Evolutionary conservation across 2,329 filamentous ascomycete genomes (phyloP), one percentile per base, ranked within the genome.

Genomic region (Botrytis deweyae): DNA sequence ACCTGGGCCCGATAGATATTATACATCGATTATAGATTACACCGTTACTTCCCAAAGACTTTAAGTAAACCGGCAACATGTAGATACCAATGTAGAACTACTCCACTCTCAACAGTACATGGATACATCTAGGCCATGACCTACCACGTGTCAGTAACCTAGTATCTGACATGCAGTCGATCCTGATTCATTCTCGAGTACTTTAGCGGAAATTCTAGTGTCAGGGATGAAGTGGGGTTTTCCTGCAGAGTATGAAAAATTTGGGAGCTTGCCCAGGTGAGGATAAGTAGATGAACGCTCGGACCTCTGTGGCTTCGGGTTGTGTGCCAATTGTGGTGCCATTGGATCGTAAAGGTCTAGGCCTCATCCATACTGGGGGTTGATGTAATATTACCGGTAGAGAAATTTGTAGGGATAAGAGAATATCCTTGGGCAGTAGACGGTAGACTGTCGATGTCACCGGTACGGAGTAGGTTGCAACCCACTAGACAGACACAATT

Each of bases 161-260:
- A 72, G 66, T 42, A 67, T 66, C 70, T 72, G 62, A 72, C 70
- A 72, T 72, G 70, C 70, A 72, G 70, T 49, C 25, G 62, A 72
- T 72, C 70, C 70, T 72, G 70, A 72, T 66, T 72, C 70, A 67
- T 72, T 25, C 44, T 70, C 38, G 38, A 70, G 55, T 44, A 40
- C 52, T 46, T 46, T 62, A 70, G 68, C 42, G 52, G 33, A 59
- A 36, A 16, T 46, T 61, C 16, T 61, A 36, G 29, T 70, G 22
- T 59, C 67, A 70, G 22, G 55, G 40, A 70, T 70, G 38, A 16
- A 40, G 59, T 62, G 36, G n/a, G 25, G n/a, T 5, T 52, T 68
- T 33, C 36, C 36, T 33, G 49, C 36, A 68, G 14, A 25, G 29
- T 14, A 52, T 38, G 10, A 36, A 29, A 49, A 52, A 20, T n/a